Evolutionary conservation across 768 basidiomycete genomes (phyloP).

Genomic region (Coprinopsis marcescibilis): DNA sequence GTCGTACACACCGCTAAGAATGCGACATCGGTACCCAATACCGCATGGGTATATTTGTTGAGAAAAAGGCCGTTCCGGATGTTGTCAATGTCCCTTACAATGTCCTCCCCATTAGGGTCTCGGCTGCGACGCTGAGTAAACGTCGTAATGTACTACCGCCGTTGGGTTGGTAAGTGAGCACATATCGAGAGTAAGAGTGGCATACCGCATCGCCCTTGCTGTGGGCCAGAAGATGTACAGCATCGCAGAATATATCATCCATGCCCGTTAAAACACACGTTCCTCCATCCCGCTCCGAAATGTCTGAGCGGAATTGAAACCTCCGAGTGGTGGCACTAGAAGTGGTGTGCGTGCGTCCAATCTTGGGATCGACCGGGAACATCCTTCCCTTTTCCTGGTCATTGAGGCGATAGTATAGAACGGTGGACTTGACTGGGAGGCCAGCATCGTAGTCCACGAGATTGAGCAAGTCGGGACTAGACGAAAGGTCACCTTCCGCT

Average conservation of each 20-base stretch:
- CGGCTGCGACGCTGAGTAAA: slow-evolving; percentile 13
- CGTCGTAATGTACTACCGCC: slow-evolving; percentile 15
- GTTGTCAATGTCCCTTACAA: slow-evolving; percentile 13
- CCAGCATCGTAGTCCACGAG: slow-evolving; percentile 13
- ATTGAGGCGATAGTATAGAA: slow-evolving; percentile 14
- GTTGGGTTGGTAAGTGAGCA: slow-evolving; percentile 7
- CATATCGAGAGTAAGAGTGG: slow-evolving; percentile 8
- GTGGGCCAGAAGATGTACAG: slow-evolving; percentile 17
- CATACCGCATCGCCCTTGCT: slow-evolving; percentile 16
- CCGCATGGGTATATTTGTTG: slow-evolving; percentile 8
- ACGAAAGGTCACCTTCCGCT: slow-evolving; percentile 16
- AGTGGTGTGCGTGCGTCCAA: slow-evolving; percentile 15
- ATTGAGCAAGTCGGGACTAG: slow-evolving; percentile 1
- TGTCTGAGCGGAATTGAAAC: slow-evolving; percentile 8
- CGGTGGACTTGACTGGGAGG: slow-evolving; percentile 7
- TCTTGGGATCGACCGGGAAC: slow-evolving; percentile 16
- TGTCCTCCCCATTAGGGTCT: slow-evolving; percentile 9
- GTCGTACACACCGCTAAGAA: slow-evolving; percentile 16
- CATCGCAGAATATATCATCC: slow-evolving; percentile 8
- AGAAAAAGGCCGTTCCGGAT: slow-evolving; percentile 16
- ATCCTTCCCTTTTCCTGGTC: slow-evolving; percentile 16
- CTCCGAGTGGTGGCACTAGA: slow-evolving; percentile 14
- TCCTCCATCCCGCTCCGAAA: slow-evolving; percentile 14
- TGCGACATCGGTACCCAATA: slow-evolving; percentile 13
- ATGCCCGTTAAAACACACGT: slow-evolving; percentile 12